Conservation (phyloP, 106 monocot genomes). For the Posidonia australis region DNA sequence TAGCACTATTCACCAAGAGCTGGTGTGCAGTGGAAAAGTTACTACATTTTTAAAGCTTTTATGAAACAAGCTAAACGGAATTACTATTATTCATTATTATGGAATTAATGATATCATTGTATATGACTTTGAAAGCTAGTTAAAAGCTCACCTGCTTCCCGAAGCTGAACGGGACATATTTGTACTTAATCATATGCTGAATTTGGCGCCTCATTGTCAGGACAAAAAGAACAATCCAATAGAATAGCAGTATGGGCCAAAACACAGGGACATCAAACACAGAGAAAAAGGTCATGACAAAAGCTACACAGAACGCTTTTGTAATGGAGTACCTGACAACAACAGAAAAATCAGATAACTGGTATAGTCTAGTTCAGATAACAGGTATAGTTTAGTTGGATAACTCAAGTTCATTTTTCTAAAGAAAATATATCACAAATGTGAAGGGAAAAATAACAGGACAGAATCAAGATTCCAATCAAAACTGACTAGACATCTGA, state of each 20-base stretch:
- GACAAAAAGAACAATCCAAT: slow-evolving; percentile 67
- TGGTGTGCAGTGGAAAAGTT: too few species aligned
- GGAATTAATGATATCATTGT: too few species aligned
- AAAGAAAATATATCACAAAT: background rate
- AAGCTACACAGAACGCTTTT: slow-evolving; percentile 57
- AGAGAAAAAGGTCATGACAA: slow-evolving; percentile 75
- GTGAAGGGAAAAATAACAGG: background rate
- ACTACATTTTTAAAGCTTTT: too few species aligned
- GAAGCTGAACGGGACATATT: slow-evolving; percentile 45
- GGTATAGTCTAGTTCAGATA: background rate
- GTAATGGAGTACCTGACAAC: slow-evolving; percentile 57
- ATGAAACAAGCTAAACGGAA: too few species aligned
- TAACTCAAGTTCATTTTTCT: background rate
- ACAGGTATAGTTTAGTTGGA: too few species aligned
- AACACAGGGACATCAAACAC: slow-evolving; percentile 78
- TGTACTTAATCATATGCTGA: slow-evolving; percentile 66
- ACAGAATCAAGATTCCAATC: too few species aligned
- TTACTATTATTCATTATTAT: too few species aligned
- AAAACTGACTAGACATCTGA: too few species aligned
- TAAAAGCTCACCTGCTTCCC: slow-evolving; percentile 51
- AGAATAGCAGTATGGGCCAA: slow-evolving; percentile 72
- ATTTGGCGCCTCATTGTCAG: slow-evolving; percentile 77
- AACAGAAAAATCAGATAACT: background rate
- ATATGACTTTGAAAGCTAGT: background rate
- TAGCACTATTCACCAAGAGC: too few species aligned